Conservation (phyloP, 805 yeast genomes). For the Sugiyamaella marilandica region DNA sequence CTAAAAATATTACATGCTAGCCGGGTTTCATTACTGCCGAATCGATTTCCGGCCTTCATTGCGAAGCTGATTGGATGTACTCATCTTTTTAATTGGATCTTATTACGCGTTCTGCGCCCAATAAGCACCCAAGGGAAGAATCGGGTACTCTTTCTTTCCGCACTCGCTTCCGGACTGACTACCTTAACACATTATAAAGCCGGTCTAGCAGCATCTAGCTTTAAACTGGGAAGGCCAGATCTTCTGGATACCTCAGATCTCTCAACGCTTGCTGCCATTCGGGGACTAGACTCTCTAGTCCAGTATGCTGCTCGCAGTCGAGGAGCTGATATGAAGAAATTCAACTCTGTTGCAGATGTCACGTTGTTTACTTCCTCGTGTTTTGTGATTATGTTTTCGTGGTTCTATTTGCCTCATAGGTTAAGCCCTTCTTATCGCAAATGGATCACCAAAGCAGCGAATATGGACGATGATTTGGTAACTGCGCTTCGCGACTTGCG, state of each 20-base stretch:
- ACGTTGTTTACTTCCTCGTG: conserved; percentile 20
- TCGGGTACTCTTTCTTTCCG: conserved; percentile 7
- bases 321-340: not conserved
- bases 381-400: conserved; percentile 28
- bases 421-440: conserved; percentile 42
- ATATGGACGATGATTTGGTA: conserved; percentile 41
- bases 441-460: conserved; percentile 49
- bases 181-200: conserved; percentile 12
- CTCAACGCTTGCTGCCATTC: conserved; percentile 13
- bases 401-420: conserved; percentile 35
- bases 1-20: conserved; percentile 9
- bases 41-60: conserved; percentile 21
- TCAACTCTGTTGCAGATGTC: conserved; percentile 11
- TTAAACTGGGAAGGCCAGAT: conserved; percentile 1
- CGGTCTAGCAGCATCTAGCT: conserved; percentile 1
- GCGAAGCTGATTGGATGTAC: conserved; percentile 15
- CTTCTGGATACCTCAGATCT: conserved; percentile 18
- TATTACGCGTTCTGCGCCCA: not conserved
- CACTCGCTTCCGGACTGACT: conserved; percentile 14
- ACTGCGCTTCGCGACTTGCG: conserved; percentile 34
- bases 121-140: not conserved
- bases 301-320: conserved; percentile 3
- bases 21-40: conserved; percentile 11
- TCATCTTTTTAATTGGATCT: conserved; percentile 8
- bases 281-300: conserved; percentile 19